Percentiles rank a stretch among this genome's conserved stretches.
Conservation (phyloP, 2,329 filamentous ascomycete genomes). For the Grosmannia serpens region DNA sequence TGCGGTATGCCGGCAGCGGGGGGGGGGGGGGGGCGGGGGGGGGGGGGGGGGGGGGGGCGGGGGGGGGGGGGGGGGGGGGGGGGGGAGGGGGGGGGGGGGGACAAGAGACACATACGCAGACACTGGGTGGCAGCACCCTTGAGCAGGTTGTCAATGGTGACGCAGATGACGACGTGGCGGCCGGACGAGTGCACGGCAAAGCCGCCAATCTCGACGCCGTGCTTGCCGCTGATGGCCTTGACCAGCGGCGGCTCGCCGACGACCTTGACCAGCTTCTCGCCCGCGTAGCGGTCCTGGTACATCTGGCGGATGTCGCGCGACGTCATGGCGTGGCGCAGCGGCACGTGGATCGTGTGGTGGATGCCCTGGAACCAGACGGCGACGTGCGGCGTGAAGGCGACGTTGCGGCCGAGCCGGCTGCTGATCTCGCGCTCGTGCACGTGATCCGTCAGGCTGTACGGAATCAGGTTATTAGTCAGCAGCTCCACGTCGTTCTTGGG, state of each 20-base stretch:
- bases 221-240: slow-evolving; percentile 72
- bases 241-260: slow-evolving; percentile 79
- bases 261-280: slow-evolving; percentile 90
- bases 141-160: slow-evolving; percentile 84
- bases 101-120: slow-evolving; percentile 52
- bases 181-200: slow-evolving; percentile 88
- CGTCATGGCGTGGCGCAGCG: slow-evolving; percentile 74
- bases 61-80: too few relatives aligned
- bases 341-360: slow-evolving; percentile 81
- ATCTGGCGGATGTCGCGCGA: slow-evolving; percentile 86
- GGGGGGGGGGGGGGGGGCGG: too few relatives aligned
- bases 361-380: slow-evolving; percentile 98
- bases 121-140: slow-evolving; percentile 93
- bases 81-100: too few relatives aligned
- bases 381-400: slow-evolving; percentile 88
- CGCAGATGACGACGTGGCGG: slow-evolving; percentile 87
- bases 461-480: slow-evolving; percentile 77
- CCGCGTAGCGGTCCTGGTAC: slow-evolving; percentile 92
- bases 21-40: too few relatives aligned
- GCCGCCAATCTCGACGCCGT: slow-evolving; percentile 86
- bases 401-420: slow-evolving; percentile 55
- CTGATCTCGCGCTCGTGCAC: slow-evolving; percentile 91
- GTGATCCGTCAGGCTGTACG: slow-evolving; percentile 86
- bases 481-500: slow-evolving; percentile 85
- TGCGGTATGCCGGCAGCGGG: too few relatives aligned